Conservation (phyloP, 2,329 filamentous ascomycete species). For the Talaromyces sp. region DNA sequence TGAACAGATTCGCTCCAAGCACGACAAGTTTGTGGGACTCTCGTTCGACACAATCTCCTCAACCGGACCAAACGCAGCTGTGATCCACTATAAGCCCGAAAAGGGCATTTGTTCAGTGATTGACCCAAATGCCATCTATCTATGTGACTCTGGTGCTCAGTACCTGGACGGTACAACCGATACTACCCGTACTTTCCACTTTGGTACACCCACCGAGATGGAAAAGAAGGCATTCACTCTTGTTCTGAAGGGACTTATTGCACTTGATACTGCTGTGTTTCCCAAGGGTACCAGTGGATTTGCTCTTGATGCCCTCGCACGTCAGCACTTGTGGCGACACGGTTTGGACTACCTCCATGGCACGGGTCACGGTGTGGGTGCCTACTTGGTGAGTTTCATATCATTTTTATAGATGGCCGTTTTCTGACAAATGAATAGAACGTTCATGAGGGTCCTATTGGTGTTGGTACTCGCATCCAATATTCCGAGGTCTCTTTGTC, state of each 20-base stretch:
- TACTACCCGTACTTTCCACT: conserved; percentile 89
- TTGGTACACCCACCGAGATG: conserved; percentile 76
- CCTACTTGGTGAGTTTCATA: conserved; percentile 60
- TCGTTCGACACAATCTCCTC: conserved; percentile 97
- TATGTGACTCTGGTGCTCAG: conserved; percentile 97
- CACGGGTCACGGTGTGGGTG: conserved; percentile 93
- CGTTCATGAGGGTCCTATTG: conserved; percentile 95
- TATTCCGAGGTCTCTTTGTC: conserved; percentile 87
- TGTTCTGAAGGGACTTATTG: conserved; percentile 91
- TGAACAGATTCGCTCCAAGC: conserved; percentile 60
- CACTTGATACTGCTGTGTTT: conserved; percentile 80
- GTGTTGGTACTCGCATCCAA: conserved; percentile 87
- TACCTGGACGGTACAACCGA: conserved; percentile 95
- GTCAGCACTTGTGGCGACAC: conserved; percentile 89
- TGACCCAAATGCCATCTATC: conserved; percentile 81
- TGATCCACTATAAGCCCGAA: conserved; percentile 95
- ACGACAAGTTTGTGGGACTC: conserved; percentile 77
- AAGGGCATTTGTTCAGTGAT: conserved; percentile 76
- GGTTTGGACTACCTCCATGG: conserved; percentile 95
- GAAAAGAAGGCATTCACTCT: conserved; percentile 90
- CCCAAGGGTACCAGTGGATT: conserved; percentile 95
- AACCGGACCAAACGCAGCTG: conserved; percentile 84
- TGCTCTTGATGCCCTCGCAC: conserved; percentile 81
- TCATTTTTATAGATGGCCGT: not conserved
- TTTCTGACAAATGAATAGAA: conserved; percentile 51